Evolutionary conservation across 129 eudicot species (phyloP).

Genomic region (Ambrosia trifida): DNA sequence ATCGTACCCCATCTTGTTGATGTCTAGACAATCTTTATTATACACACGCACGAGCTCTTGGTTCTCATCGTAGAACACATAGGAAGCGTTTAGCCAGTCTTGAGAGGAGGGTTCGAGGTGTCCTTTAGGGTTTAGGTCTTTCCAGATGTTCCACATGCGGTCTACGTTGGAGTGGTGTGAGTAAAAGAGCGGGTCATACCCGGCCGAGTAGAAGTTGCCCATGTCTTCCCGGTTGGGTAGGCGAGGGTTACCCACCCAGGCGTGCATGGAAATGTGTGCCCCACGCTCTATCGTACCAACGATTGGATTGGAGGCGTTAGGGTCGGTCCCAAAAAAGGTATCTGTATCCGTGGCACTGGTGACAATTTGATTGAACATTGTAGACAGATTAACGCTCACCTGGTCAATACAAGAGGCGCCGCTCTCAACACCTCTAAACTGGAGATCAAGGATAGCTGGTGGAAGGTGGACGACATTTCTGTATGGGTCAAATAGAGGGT

Average conservation of each 20-base stretch:
- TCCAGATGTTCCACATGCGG: constrained; percentile 62
- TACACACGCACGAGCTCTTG: constrained; percentile 43
- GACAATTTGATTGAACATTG: constrained; percentile 61
- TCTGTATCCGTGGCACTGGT: constrained; percentile 43
- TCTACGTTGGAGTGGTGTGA: constrained; percentile 57
- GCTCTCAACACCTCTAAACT: constrained; percentile 21
- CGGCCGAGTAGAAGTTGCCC: constrained; percentile 69
- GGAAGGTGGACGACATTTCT: constrained; percentile 42
- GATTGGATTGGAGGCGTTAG: constrained; percentile 22
- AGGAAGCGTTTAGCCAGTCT: constrained; percentile 50
- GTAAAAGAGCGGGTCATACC: constrained; percentile 55
- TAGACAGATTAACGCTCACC: constrained; percentile 32
- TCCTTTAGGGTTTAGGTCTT: constrained; percentile 30
- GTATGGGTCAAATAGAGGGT: constrained; percentile 27
- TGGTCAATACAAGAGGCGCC: constrained; percentile 3
- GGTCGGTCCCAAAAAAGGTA: constrained; percentile 43
- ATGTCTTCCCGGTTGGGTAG: constrained; percentile 36
- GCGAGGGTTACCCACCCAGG: constrained; percentile 48
- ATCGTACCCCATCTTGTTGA: constrained; percentile 39
- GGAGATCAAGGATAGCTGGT: constrained; percentile 37
- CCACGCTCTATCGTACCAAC: constrained; percentile 44
- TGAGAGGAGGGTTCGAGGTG: constrained; percentile 28
- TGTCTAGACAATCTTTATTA: constrained; percentile 47
- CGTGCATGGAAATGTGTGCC: constrained; percentile 53
- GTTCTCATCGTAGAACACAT: constrained; percentile 60